Evolutionary conservation across 305 asterid species (phyloP).

Genomic region (Solanum chacoense): DNA sequence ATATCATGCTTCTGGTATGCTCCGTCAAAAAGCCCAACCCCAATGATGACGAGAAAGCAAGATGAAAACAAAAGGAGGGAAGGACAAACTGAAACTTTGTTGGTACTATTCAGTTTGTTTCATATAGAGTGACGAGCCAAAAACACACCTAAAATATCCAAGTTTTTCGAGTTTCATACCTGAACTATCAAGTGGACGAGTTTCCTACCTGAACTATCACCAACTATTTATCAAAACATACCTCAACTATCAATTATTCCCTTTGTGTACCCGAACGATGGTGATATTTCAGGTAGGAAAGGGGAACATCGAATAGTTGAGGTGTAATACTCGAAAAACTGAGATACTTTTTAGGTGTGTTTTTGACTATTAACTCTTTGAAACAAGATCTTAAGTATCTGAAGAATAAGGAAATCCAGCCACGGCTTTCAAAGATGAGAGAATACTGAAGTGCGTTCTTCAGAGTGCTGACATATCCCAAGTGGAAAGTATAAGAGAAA

Average conservation of each 20-base stretch:
- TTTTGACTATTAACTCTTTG: neutral
- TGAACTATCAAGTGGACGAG: neutral
- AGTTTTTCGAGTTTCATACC: neutral
- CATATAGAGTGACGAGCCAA: neutral
- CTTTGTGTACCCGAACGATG: neutral
- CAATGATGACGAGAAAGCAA: neutral
- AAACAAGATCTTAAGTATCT: neutral
- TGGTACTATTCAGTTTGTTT: neutral
- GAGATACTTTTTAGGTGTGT: neutral
- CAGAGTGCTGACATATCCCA: neutral
- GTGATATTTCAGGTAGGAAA: neutral
- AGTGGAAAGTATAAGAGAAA: neutral
- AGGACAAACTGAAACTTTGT: neutral
- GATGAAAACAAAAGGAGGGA: neutral
- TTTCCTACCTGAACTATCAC: neutral
- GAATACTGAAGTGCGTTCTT: neutral
- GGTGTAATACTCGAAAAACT: neutral
- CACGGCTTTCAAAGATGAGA: neutral
- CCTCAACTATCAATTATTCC: neutral
- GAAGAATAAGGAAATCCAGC: neutral
- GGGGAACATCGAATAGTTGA: neutral
- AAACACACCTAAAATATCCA: neutral
- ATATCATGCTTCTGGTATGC: neutral
- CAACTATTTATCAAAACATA: neutral
- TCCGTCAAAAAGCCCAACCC: neutral